phyloP scores from a whole-genome alignment of 2,329 filamentous ascomycete genomes.

The Beauveria varroae region DNA sequence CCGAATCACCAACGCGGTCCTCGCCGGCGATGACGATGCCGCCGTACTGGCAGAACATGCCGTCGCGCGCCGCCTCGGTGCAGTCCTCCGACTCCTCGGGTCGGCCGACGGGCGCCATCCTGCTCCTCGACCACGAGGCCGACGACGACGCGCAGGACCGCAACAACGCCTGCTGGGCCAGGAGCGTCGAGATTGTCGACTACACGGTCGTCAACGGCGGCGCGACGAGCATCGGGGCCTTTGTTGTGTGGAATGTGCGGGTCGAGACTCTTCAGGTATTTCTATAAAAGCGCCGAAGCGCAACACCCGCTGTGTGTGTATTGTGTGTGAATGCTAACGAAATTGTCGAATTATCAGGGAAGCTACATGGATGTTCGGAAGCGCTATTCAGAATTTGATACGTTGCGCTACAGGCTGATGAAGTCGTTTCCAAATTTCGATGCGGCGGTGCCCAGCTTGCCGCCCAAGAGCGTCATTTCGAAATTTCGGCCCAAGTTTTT shows the following conservation, averaged over 20 bases:
- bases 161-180: conserved; percentile 57
- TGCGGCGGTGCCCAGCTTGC: conserved; percentile 79
- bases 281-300: conserved; percentile 14
- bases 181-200: conserved; percentile 52
- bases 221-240: conserved; percentile 64
- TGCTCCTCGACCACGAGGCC: conserved; percentile 54
- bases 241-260: conserved; percentile 88
- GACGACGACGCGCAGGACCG: conserved; percentile 38
- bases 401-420: conserved; percentile 65
- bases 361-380: conserved; percentile 56
- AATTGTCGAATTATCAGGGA: conserved; percentile 32
- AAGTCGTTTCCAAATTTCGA: conserved; percentile 77
- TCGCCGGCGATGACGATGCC: conserved; percentile 29
- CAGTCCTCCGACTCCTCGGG: conserved; percentile 43
- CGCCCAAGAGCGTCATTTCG: conserved; percentile 85
- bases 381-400: conserved; percentile 90
- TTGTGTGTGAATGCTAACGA: no score
- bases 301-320: no score
- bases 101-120: conserved; percentile 48
- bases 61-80: conserved; percentile 31
- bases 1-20: conserved; percentile 19
- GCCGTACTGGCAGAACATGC: conserved; percentile 36
- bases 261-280: conserved; percentile 78
- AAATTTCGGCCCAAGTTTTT: conserved; percentile 80
- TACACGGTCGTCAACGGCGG: conserved; percentile 50